Conservation (phyloP, 1,284 basidiomycete species). For the Apiotrichum laibachii region DNA sequence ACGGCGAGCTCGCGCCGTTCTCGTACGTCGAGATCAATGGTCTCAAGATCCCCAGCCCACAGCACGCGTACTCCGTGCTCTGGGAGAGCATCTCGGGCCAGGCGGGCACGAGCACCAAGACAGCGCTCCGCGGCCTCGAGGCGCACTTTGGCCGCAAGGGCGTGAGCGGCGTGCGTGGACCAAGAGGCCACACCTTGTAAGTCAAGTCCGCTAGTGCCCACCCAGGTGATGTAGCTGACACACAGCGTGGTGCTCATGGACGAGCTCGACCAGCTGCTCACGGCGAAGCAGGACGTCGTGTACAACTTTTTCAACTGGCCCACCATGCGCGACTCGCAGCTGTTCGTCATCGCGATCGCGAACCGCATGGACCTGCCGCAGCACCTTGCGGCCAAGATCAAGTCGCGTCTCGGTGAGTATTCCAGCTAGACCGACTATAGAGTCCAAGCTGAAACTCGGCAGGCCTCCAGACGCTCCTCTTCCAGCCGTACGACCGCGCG, state of each 20-base stretch:
- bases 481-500: conserved; percentile 79
- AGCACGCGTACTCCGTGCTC: conserved; percentile 79
- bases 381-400: conserved; percentile 85
- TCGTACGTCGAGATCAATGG: conserved; percentile 99
- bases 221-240: not conserved
- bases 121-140: conserved; percentile 49
- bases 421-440: not conserved
- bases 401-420: conserved; percentile 74
- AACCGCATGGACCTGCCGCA: conserved; percentile 99
- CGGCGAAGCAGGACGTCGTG: conserved; percentile 93
- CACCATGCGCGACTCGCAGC: conserved; percentile 74
- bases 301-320: conserved; percentile 99
- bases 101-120: conserved; percentile 58
- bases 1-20: conserved; percentile 83
- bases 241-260: conserved; percentile 92
- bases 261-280: conserved; percentile 94
- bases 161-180: conserved; percentile 41
- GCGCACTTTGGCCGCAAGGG: conserved; percentile 46
- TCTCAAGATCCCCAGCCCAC: conserved; percentile 82
- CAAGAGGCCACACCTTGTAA: conserved; percentile 51
- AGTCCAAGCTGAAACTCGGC: not conserved
- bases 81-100: conserved; percentile 83
- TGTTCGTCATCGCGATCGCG: conserved; percentile 94
- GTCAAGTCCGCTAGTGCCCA: conserved; percentile 11
- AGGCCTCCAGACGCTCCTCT: conserved; percentile 84